phyloP scores from a whole-genome alignment of 192 early-diverging fungal species.

The Phycomyces nitens region DNA sequence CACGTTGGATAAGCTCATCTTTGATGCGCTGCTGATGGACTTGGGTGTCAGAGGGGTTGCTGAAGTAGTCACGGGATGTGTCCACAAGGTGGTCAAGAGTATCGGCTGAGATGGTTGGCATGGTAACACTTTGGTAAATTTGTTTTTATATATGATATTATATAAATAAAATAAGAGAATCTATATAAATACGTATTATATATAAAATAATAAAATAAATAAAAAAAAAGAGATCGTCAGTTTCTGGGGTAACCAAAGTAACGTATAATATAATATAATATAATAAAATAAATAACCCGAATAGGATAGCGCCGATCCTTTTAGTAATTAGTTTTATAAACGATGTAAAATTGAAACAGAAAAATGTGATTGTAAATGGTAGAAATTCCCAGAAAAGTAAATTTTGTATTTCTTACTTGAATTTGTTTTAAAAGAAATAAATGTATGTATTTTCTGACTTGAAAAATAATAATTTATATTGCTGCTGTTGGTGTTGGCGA shows the following conservation, averaged over 20 bases:
- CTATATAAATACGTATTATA: constrained; percentile 1
- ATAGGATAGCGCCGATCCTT: too few species aligned
- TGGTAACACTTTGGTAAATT: constrained; percentile 5
- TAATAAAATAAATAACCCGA: too few species aligned
- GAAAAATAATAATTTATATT: constrained; percentile 7
- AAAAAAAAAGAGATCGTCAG: too few species aligned
- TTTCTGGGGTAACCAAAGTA: too few species aligned
- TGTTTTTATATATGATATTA: neutral
- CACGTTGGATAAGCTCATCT: constrained; percentile 22
- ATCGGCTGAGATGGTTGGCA: neutral
- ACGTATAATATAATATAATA: too few species aligned
- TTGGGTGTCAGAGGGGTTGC: neutral
- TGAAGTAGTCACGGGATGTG: neutral
- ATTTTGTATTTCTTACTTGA: too few species aligned
- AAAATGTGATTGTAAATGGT: neutral
- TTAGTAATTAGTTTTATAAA: neutral
- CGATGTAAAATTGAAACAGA: constrained; percentile 1
- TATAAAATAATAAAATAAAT: neutral
- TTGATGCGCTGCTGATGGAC: constrained; percentile 12
- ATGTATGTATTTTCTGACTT: too few species aligned
- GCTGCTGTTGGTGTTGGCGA: too few species aligned
- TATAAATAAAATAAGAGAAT: constrained; percentile 5
- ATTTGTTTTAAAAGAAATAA: too few species aligned
- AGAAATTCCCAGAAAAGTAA: neutral
- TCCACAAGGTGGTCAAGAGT: neutral